Percentiles rank a stretch among this genome's conserved stretches.
Conservation (phyloP, 164 flowering plant genomes). For the grape (Vitis vinifera) region DNA sequence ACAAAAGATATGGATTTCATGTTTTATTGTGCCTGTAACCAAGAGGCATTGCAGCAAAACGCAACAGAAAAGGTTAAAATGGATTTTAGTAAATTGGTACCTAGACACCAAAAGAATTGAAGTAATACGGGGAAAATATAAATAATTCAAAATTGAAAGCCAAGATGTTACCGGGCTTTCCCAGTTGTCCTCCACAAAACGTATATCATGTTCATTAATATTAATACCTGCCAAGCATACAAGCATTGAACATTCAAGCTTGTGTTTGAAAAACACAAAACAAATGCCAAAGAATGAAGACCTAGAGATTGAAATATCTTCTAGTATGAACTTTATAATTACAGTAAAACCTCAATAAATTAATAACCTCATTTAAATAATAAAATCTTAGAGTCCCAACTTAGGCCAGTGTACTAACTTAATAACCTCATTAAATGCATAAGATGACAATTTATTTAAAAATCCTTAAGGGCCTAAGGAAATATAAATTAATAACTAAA, state of each 20-base stretch:
- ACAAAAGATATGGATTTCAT: not conserved
- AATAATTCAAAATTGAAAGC: not conserved
- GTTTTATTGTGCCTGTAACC: not conserved
- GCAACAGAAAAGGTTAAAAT: not conserved
- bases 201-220: constrained; percentile 87
- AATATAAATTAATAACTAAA: too few species aligned
- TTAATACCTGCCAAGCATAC: constrained; percentile 70
- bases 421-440: too few species aligned
- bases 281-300: not conserved
- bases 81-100: not conserved
- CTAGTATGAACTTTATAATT: too few species aligned
- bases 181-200: constrained; percentile 99
- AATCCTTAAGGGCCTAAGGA: too few species aligned
- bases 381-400: too few species aligned
- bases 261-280: not conserved
- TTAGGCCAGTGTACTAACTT: too few species aligned
- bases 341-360: too few species aligned
- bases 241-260: constrained; percentile 4
- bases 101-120: not conserved
- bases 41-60: not conserved
- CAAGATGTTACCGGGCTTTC: constrained; percentile 85
- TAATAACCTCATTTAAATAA: too few species aligned
- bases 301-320: not conserved
- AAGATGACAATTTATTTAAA: too few species aligned
- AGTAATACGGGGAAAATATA: too few species aligned